Base-by-base conservation (phyloP, 805 yeast species). In the Alloascoidea africana region DNA sequence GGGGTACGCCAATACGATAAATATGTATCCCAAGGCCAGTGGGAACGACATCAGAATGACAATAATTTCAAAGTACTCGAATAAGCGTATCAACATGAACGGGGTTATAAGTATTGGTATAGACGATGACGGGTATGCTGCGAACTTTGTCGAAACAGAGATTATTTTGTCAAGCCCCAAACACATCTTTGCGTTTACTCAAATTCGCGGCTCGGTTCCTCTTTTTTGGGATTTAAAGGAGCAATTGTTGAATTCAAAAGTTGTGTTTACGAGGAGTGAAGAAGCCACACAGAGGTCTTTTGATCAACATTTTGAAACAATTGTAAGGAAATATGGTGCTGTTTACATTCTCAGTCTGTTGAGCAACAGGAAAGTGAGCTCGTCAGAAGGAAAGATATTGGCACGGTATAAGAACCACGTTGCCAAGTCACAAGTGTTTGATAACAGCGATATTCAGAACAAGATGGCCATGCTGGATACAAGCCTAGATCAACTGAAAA, bases 191-290 rank as follows among this genome's bases (percentile, higher is more conserved):
- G 74, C 96, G 2, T 87, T 77, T 55, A 70, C 79, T 1, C 94
- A 87, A 56, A 74, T 91, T n/a, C 66, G 99, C 53, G 99, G 99
- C 8, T 80, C 94, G 14, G 87, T 91, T 3, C 98, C 99, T 0
- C 68, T 89, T 1, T 91, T 91, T 50, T 91, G 98, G 98, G 98
- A 91, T 54, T 97, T 91, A 56, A 96, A 89, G 50, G 75, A 93
- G 1, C 82, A 94, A 2, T 60, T 89, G 42, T 71, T 91, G n/a
- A 77, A 83, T 43, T 94, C 97, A 16, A 91, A 87, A 52, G 86
- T 89, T 36, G 79, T 79, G 32, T 68, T 91, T 8, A 86, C 96
- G 0, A 67, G 98, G 48, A 82, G 95, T 2, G 58, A 71, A 33
- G 97, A 86, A 46, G 97, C 97, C 1, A 77, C 97, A 0, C 93